Evolutionary conservation across 164 flowering plant species (phyloP).

Genomic region (Magnolia changhungtana): DNA sequence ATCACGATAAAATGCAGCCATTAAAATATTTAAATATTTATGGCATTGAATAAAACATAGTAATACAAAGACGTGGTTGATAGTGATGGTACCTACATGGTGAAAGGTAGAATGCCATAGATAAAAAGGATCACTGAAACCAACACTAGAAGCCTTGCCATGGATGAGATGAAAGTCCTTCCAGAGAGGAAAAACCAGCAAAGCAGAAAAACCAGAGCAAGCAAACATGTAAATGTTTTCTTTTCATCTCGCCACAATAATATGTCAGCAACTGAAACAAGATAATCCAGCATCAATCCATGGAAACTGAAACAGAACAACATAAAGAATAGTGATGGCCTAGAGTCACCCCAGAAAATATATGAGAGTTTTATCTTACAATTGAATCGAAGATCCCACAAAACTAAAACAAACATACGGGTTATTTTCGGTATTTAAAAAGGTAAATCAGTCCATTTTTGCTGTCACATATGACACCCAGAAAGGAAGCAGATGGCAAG

Average conservation of each 20-base stretch:
- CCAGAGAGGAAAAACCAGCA: conserved; percentile 80
- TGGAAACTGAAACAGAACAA: not conserved
- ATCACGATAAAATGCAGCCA: not conserved
- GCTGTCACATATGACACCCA: not conserved
- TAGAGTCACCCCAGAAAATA: not conserved
- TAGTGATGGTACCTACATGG: conserved; percentile 49
- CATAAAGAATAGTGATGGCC: not conserved
- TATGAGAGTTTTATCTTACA: not conserved
- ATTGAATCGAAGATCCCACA: not conserved
- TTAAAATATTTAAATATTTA: not conserved
- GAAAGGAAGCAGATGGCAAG: not conserved
- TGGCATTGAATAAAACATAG: not conserved
- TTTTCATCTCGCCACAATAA: conserved; percentile 91
- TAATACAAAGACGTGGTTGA: conserved; percentile 1
- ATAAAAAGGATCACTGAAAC: conserved; percentile 34
- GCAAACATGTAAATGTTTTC: conserved; percentile 59
- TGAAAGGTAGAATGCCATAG: conserved; percentile 46
- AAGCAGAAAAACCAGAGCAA: conserved; percentile 40
- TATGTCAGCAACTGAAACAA: conserved; percentile 80
- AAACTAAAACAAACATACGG: not conserved
- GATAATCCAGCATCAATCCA: conserved; percentile 23
- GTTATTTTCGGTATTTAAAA: not conserved
- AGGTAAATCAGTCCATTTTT: not conserved
- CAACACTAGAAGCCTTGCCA: conserved; percentile 57
- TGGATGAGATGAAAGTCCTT: conserved; percentile 67